Conservation (phyloP, 306 rosid genomes). For the Fragaria vesca region DNA sequence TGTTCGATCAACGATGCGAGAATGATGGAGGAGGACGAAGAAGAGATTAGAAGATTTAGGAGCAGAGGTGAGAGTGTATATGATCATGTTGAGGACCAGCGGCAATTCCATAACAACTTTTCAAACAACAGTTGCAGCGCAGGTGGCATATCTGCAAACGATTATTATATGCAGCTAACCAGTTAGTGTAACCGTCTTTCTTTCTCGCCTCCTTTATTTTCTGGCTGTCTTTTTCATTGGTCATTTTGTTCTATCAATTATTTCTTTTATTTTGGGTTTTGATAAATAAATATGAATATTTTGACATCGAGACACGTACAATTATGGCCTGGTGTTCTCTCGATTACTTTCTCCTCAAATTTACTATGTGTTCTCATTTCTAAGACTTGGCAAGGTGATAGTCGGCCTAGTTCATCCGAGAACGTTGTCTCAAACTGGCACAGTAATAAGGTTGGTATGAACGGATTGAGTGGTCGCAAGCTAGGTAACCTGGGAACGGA, state of each 20-base stretch:
- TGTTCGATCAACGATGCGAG: background rate
- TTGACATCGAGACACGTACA: too few species aligned
- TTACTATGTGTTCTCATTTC: too few species aligned
- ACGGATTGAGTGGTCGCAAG: too few species aligned
- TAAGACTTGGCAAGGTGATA: too few species aligned
- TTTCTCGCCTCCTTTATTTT: background rate
- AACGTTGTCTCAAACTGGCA: too few species aligned
- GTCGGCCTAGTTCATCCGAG: too few species aligned
- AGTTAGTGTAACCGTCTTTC: background rate
- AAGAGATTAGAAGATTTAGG: background rate
- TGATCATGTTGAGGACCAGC: background rate
- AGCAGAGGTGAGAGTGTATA: background rate
- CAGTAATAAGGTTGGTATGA: too few species aligned
- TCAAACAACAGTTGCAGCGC: background rate
- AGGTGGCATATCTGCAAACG: background rate
- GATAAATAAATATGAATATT: too few species aligned
- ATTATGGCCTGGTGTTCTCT: too few species aligned
- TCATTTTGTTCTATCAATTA: background rate
- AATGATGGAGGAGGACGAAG: background rate
- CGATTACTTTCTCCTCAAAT: too few species aligned
- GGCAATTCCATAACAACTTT: constrained; percentile 10
- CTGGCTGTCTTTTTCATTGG: background rate
- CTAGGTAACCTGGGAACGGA: too few species aligned
- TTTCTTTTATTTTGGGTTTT: too few species aligned
- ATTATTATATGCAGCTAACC: background rate